A percentile compares a stretch with the other conserved stretches of the same genome.
Conservation (phyloP, 1,284 basidiomycete species). For the Trichosporon asahii region DNA sequence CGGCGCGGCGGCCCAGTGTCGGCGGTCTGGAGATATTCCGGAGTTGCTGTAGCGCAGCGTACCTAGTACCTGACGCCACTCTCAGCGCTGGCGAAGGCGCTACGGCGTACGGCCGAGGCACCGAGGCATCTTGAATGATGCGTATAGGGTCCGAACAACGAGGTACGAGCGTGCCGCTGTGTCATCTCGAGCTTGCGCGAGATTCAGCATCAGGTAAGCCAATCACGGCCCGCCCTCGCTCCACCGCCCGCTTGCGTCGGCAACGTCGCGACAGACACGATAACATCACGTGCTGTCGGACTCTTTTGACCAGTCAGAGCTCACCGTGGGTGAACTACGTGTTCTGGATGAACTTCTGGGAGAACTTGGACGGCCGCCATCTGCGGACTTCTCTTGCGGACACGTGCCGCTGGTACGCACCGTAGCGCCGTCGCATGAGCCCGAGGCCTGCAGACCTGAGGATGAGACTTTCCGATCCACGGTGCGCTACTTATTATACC, state of each 20-base stretch:
- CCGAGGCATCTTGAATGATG: not conserved
- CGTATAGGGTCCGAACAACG: not conserved
- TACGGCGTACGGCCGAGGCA: not conserved
- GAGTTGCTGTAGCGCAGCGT: not conserved
- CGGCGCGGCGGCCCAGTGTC: not conserved
- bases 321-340: not conserved
- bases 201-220: not conserved
- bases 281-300: not conserved
- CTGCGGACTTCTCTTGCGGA: not conserved
- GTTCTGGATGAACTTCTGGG: not conserved
- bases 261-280: not conserved
- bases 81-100: not conserved
- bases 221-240: not conserved
- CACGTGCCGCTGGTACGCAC: not conserved
- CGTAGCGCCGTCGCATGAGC: not conserved
- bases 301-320: not conserved
- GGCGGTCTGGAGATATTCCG: conserved; percentile 3
- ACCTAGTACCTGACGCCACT: not conserved
- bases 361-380: not conserved
- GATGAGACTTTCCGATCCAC: not conserved
- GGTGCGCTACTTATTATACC: not conserved
- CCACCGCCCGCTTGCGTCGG: conserved; percentile 4
- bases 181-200: not conserved
- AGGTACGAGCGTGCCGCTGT: not conserved
- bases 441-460: not conserved